A percentile compares a stretch with the other conserved stretches of the same genome.
Evolutionary conservation across 257 asterid species (phyloP).

Genomic region (Sherardia arvensis): DNA sequence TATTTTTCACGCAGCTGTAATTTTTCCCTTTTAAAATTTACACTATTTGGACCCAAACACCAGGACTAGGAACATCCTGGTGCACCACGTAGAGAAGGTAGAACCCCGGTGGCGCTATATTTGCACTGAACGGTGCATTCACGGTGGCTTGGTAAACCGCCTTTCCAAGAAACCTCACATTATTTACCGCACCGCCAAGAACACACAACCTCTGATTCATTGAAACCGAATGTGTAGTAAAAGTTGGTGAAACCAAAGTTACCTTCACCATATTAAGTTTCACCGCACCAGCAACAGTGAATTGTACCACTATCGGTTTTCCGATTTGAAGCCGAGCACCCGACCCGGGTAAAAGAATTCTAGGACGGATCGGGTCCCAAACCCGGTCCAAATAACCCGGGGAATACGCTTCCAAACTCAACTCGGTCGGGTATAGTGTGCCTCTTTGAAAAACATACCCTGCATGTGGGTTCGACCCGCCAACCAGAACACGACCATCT

Average conservation of each 20-base stretch:
- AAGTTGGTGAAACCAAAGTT: conserved; percentile 32
- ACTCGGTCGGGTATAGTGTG: conserved; percentile 25
- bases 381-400: conserved; percentile 23
- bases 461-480: conserved; percentile 33
- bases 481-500: conserved; percentile 36
- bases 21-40: not conserved
- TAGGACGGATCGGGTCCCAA: conserved; percentile 7
- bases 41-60: conserved; percentile 31
- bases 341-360: conserved; percentile 11
- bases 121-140: conserved; percentile 9
- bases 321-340: conserved; percentile 16
- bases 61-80: conserved; percentile 33
- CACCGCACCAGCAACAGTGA: conserved; percentile 6
- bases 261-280: conserved; percentile 15
- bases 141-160: conserved; percentile 14
- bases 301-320: conserved; percentile 1
- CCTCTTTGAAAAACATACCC: conserved; percentile 8
- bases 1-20: not conserved
- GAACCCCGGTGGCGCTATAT: conserved; percentile 26
- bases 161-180: conserved; percentile 7
- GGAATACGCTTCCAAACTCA: conserved; percentile 23
- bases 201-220: conserved; percentile 37
- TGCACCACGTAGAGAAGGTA: conserved; percentile 31
- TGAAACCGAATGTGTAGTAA: conserved; percentile 34
- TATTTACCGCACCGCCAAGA: conserved; percentile 4